These are phyloP conservation scores for Ampelocalamus luodianensis DNA, from an alignment of 176 grass and related monocot genomes.

Conservation along the genomic window DNA sequence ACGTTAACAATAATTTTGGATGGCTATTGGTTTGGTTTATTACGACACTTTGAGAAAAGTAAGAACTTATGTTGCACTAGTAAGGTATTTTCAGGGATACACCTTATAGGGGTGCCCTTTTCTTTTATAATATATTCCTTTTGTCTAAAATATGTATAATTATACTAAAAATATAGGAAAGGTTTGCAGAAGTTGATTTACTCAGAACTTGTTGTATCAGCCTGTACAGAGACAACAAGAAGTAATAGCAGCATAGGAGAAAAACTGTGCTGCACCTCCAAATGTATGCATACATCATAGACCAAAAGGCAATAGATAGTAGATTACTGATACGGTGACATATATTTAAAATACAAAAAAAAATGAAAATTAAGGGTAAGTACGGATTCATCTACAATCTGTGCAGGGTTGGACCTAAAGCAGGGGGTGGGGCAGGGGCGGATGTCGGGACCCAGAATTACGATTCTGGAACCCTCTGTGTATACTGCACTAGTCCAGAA, in stretches of 20 bases:
- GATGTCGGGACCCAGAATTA: too few species aligned
- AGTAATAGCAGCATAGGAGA: not conserved
- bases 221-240: not conserved
- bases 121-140: not conserved
- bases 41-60: not conserved
- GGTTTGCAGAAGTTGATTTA: not conserved
- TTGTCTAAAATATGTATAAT: not conserved
- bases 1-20: not conserved
- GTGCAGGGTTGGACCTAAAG: not conserved
- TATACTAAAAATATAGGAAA: not conserved
- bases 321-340: too few species aligned
- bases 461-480: too few species aligned
- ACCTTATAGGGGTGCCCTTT: not conserved
- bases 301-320: not conserved
- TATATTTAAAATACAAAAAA: not conserved
- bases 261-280: not conserved
- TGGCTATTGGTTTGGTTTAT: not conserved
- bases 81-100: not conserved
- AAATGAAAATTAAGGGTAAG: not conserved
- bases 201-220: not conserved
- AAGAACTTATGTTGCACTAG: not conserved
- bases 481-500: too few species aligned
- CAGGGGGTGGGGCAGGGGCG: not conserved
- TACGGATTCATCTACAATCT: not conserved
- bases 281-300: not conserved